Percentiles rank a stretch among this genome's conserved stretches.
These are phyloP conservation scores for Penicillium corylophilum DNA, from an alignment of 2,329 filamentous ascomycete species.

Conservation along the genomic window DNA sequence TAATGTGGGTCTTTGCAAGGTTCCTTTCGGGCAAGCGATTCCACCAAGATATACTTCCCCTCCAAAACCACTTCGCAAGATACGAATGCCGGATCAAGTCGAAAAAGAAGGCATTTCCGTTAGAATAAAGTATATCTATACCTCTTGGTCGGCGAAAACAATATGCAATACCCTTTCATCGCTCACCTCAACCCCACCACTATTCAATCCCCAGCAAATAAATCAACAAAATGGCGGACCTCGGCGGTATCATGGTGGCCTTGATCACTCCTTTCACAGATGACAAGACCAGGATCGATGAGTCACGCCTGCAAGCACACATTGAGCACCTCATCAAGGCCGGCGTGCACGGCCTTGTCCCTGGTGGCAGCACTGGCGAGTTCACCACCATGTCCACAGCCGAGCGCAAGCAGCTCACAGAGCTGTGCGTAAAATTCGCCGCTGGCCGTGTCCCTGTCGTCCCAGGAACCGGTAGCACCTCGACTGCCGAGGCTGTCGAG, in stretches of 20 bases:
- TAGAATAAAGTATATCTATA: conserved; percentile 11
- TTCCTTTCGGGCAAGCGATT: neutral
- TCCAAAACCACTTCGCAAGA: neutral
- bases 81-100: neutral
- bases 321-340: conserved; percentile 48
- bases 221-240: conserved; percentile 16
- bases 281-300: conserved; percentile 45
- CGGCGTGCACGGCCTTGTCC: conserved; percentile 52
- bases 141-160: neutral
- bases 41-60: neutral
- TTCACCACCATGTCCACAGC: conserved; percentile 47
- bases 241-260: conserved; percentile 49
- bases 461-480: conserved; percentile 43
- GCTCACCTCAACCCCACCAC: neutral
- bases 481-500: conserved; percentile 43
- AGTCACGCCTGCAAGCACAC: conserved; percentile 41
- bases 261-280: conserved; percentile 51
- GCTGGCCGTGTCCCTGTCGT: conserved; percentile 29
- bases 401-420: conserved; percentile 49
- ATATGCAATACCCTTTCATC: neutral
- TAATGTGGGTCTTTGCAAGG: neutral
- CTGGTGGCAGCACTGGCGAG: conserved; percentile 53
- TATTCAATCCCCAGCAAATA: neutral
- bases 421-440: conserved; percentile 29
- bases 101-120: conserved; percentile 10